phyloP scores from a whole-genome alignment of 2,329 filamentous ascomycete genomes.

The Aschersonia sp. region DNA sequence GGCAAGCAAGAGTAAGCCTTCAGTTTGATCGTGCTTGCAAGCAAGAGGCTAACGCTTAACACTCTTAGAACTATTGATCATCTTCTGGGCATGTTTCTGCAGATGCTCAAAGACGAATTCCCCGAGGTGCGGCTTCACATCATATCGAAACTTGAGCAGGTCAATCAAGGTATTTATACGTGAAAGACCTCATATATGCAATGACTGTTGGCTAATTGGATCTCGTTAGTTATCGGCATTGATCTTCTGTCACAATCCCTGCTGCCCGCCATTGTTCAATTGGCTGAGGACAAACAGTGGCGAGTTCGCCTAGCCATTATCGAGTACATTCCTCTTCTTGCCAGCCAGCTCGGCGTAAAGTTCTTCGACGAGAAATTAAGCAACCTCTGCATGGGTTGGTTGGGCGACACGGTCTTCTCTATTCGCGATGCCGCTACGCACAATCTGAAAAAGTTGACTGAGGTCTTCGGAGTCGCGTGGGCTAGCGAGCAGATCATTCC shows the following conservation, averaged over 20 bases:
- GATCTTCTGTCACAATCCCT: constrained; percentile 92
- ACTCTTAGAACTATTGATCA: constrained; percentile 72
- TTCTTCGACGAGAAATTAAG: constrained; percentile 98
- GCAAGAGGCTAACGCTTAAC: background rate
- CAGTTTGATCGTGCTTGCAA: background rate
- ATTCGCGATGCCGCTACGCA: constrained; percentile 95
- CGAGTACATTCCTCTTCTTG: constrained; percentile 94
- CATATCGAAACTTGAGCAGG: constrained; percentile 97
- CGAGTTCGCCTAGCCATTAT: constrained; percentile 95
- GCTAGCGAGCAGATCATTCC: constrained; percentile 93
- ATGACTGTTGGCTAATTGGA: too few relatives aligned
- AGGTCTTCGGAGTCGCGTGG: constrained; percentile 97
- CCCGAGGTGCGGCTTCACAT: constrained; percentile 96
- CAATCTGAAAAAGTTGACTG: constrained; percentile 95
- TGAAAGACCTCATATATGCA: too few relatives aligned
- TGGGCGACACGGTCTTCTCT: constrained; percentile 96
- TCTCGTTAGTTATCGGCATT: constrained; percentile 72
- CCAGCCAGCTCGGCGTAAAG: constrained; percentile 86
- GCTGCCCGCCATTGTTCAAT: constrained; percentile 88
- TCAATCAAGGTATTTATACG: constrained; percentile 65
- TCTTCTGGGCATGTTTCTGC: constrained; percentile 93
- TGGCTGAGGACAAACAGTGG: constrained; percentile 99
- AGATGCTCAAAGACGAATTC: constrained; percentile 99
- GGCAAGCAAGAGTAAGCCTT: constrained; percentile 82
- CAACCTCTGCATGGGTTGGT: constrained; percentile 93